These are phyloP conservation scores for Lactarius tabidus DNA, from an alignment of 768 basidiomycete genomes.

Conservation along the genomic window DNA sequence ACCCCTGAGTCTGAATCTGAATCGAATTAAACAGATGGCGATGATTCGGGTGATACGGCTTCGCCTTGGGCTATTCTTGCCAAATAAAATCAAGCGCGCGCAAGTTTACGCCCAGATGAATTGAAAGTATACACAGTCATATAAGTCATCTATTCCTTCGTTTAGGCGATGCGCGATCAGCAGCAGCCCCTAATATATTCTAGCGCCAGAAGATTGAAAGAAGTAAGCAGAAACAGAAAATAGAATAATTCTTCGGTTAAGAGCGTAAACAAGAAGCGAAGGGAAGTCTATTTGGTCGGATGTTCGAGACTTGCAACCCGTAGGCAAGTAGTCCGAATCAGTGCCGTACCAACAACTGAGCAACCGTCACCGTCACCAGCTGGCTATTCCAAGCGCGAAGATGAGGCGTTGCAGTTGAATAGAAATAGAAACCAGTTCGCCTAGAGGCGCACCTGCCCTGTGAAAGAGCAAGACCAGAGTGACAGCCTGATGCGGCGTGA, in stretches of 20 bases:
- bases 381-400: neutral
- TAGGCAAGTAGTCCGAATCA: neutral
- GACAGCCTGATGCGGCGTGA: neutral
- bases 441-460: neutral
- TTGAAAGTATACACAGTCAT: neutral
- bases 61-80: neutral
- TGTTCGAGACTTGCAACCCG: neutral
- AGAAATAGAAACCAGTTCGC: slow-evolving; percentile 4
- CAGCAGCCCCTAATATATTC: neutral
- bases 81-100: neutral
- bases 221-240: neutral
- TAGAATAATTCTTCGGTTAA: neutral
- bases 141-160: neutral
- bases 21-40: neutral
- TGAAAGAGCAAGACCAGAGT: neutral
- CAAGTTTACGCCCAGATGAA: neutral
- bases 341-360: neutral
- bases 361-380: neutral
- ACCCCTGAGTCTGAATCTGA: neutral
- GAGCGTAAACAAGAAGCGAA: neutral
- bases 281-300: neutral
- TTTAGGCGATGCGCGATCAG: neutral
- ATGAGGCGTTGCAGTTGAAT: neutral
- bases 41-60: neutral
- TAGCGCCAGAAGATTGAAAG: neutral